Percentiles rank a stretch among this genome's conserved stretches.
Evolutionary conservation across 768 basidiomycete genomes (phyloP).

Genomic region (Tricholoma matsutake): DNA sequence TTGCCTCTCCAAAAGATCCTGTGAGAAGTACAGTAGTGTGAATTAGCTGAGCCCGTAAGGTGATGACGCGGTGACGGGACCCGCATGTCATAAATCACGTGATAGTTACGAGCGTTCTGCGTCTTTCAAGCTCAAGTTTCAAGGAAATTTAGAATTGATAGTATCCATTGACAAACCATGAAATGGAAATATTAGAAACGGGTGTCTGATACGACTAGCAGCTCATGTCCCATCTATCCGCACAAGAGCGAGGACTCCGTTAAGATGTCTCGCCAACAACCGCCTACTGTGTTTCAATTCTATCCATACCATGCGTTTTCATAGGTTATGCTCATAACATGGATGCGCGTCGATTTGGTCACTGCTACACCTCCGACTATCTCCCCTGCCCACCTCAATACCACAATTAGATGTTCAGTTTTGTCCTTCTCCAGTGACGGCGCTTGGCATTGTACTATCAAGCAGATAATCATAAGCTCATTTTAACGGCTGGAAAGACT

Average conservation of each 20-base stretch:
- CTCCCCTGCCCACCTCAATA: constrained; percentile 1
- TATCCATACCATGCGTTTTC: constrained; percentile 18
- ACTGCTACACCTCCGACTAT: background rate
- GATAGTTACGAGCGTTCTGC: background rate
- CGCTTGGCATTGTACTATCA: constrained; percentile 89
- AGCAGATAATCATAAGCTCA: constrained; percentile 9
- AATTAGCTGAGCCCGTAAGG: background rate
- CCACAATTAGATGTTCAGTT: constrained; percentile 83
- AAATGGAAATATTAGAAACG: background rate
- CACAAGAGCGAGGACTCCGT: background rate
- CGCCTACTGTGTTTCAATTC: background rate
- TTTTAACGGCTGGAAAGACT: background rate
- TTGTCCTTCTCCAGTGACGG: constrained; percentile 99
- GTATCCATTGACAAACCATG: too few relatives aligned
- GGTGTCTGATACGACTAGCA: background rate
- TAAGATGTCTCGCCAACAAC: background rate
- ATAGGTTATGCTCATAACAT: constrained; percentile 18
- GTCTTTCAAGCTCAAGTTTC: too few relatives aligned
- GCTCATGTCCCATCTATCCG: background rate
- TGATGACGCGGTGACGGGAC: constrained; percentile 1
- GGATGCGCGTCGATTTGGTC: constrained; percentile 14
- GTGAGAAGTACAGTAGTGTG: background rate
- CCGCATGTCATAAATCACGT: background rate
- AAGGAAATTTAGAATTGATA: too few relatives aligned
- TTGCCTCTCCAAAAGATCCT: background rate